These are phyloP conservation scores for Exsudoporus floridanus DNA, from an alignment of 1,284 basidiomycete species.

Conservation along the genomic window DNA sequence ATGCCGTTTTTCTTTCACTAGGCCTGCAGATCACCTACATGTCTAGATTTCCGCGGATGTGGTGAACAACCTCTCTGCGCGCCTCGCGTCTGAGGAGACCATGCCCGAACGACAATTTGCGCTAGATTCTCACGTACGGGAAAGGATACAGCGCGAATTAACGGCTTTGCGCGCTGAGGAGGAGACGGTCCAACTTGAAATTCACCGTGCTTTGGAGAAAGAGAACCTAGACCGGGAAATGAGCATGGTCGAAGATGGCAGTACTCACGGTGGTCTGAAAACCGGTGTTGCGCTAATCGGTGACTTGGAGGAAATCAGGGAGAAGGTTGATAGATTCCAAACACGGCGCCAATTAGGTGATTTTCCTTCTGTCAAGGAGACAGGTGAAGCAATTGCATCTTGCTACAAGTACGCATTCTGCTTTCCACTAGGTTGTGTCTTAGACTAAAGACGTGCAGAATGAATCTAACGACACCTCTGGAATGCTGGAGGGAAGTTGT, in stretches of 20 bases:
- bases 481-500: conserved; percentile 78
- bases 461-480: conserved; percentile 57
- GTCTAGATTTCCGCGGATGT: conserved; percentile 72
- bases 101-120: conserved; percentile 66
- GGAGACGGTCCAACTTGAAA: conserved; percentile 61
- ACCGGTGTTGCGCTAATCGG: conserved; percentile 62
- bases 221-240: conserved; percentile 78
- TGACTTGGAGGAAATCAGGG: conserved; percentile 69
- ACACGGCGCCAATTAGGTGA: conserved; percentile 53
- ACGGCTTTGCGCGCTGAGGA: conserved; percentile 63
- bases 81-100: conserved; percentile 53
- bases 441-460: conserved; percentile 41
- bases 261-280: conserved; percentile 47
- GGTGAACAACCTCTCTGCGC: conserved; percentile 71
- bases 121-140: conserved; percentile 65
- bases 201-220: conserved; percentile 70
- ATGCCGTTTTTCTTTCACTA: conserved; percentile 16
- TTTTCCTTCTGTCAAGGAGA: conserved; percentile 56
- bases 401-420: conserved; percentile 63
- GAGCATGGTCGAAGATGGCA: conserved; percentile 33
- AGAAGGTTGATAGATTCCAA: conserved; percentile 74
- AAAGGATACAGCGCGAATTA: conserved; percentile 66
- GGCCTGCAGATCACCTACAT: conserved; percentile 4
- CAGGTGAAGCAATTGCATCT: conserved; percentile 58
- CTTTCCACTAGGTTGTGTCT: not conserved